These are phyloP conservation scores for Saturnispora halmiae DNA, from an alignment of 805 yeast species.

Conservation along the genomic window DNA sequence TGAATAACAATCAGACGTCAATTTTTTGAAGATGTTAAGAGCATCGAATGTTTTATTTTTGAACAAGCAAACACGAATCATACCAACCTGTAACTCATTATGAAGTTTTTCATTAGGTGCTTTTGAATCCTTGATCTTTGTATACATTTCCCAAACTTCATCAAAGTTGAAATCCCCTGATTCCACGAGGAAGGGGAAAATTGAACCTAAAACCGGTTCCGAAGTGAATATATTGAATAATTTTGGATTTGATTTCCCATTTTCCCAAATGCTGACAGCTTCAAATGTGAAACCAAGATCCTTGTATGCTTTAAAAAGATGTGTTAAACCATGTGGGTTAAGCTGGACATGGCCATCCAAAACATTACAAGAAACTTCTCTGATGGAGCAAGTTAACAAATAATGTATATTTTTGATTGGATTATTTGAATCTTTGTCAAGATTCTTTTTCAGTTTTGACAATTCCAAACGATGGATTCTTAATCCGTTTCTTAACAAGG, in stretches of 20 bases:
- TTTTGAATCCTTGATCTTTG: conserved; percentile 29
- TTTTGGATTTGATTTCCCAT: conserved; percentile 39
- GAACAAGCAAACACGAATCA: conserved; percentile 63
- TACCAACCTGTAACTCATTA: conserved; percentile 52
- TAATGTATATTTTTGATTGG: conserved; percentile 47
- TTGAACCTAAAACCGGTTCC: conserved; percentile 58
- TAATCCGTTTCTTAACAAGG: conserved; percentile 45
- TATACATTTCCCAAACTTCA: conserved; percentile 50
- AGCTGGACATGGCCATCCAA: conserved; percentile 35
- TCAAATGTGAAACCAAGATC: conserved; percentile 54
- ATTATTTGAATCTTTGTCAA: conserved; percentile 48
- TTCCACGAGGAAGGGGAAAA: conserved; percentile 57
- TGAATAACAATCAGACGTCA: conserved; percentile 43
- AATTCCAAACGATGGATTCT: conserved; percentile 47
- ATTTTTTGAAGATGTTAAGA: conserved; percentile 49
- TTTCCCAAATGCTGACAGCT: conserved; percentile 63
- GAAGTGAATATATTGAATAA: conserved; percentile 42
- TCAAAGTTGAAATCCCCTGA: conserved; percentile 51
- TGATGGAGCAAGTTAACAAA: conserved; percentile 39
- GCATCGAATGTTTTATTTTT: conserved; percentile 62
- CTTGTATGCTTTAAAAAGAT: conserved; percentile 47
- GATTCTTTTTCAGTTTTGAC: conserved; percentile 46
- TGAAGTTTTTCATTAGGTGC: conserved; percentile 26
- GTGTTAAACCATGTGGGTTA: conserved; percentile 48
- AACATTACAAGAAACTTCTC: conserved; percentile 44